Evolutionary conservation across 2,329 filamentous ascomycete species (phyloP).

Genomic region (Exophiala alcalophila): DNA sequence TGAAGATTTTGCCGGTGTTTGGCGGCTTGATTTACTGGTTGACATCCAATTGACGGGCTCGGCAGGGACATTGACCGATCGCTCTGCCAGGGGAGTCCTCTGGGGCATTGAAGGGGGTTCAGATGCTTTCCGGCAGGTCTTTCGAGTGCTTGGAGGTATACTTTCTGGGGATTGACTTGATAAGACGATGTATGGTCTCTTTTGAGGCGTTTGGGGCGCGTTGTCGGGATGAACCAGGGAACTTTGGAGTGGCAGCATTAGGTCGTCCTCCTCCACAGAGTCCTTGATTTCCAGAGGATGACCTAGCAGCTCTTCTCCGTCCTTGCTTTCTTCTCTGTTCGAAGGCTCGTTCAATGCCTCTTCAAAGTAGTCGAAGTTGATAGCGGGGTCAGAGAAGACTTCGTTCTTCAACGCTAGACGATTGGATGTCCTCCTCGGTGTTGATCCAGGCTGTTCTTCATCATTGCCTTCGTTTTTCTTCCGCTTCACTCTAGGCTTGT

Average conservation of each 20-base stretch:
- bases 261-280: slow-evolving; percentile 17
- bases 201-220: slow-evolving; percentile 20
- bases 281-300: slow-evolving; percentile 23
- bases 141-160: slow-evolving; percentile 18
- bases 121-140: not conserved
- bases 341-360: slow-evolving; percentile 8
- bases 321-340: not conserved
- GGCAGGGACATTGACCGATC: slow-evolving; percentile 15
- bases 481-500: slow-evolving; percentile 17
- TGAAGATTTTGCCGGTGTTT: slow-evolving; percentile 1
- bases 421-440: slow-evolving; percentile 16
- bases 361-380: slow-evolving; percentile 21
- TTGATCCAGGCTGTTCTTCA: slow-evolving; percentile 1
- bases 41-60: not conserved
- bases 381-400: slow-evolving; percentile 19
- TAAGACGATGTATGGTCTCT: slow-evolving; percentile 13
- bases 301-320: not conserved
- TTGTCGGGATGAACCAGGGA: too few species aligned
- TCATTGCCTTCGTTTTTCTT: slow-evolving; percentile 1
- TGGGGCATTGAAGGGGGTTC: slow-evolving; percentile 15
- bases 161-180: slow-evolving; percentile 30
- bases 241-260: not conserved
- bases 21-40: slow-evolving; percentile 5
- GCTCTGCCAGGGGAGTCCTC: slow-evolving; percentile 22
- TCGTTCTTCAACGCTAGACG: slow-evolving; percentile 19